phyloP scores from a whole-genome alignment of 129 eudicot species.

The Heracleum sosnowskyi region DNA sequence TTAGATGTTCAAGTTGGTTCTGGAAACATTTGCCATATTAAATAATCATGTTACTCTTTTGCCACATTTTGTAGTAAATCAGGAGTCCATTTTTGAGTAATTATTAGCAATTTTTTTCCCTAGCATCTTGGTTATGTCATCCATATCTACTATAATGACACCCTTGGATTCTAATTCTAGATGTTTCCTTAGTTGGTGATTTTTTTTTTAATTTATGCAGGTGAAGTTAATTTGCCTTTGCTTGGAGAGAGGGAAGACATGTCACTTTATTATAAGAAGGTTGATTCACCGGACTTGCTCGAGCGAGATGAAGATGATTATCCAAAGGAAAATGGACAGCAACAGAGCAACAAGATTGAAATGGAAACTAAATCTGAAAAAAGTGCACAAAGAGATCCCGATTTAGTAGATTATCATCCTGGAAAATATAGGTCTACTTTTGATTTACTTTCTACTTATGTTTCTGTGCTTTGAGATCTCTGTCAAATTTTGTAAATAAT shows the following conservation, averaged over 20 bases:
- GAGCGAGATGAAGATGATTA: slow-evolving; percentile 65
- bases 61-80: neutral
- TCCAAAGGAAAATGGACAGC: slow-evolving; percentile 69
- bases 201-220: slow-evolving; percentile 1
- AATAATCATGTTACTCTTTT: neutral
- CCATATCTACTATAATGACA: neutral
- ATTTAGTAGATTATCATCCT: slow-evolving; percentile 62
- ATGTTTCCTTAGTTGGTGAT: neutral
- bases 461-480: neutral
- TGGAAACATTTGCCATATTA: neutral
- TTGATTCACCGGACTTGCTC: slow-evolving; percentile 32
- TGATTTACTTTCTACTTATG: neutral
- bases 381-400: slow-evolving; percentile 48
- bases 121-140: neutral
- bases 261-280: slow-evolving; percentile 23
- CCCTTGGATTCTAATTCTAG: neutral
- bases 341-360: slow-evolving; percentile 47
- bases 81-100: neutral
- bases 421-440: slow-evolving; percentile 58
- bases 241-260: slow-evolving; percentile 40
- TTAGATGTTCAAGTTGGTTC: neutral
- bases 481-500: neutral
- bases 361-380: slow-evolving; percentile 29
- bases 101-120: neutral
- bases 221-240: slow-evolving; percentile 34